Evolutionary conservation across 345 rosid species (phyloP).

Genomic region (Hirschfeldia incana): DNA sequence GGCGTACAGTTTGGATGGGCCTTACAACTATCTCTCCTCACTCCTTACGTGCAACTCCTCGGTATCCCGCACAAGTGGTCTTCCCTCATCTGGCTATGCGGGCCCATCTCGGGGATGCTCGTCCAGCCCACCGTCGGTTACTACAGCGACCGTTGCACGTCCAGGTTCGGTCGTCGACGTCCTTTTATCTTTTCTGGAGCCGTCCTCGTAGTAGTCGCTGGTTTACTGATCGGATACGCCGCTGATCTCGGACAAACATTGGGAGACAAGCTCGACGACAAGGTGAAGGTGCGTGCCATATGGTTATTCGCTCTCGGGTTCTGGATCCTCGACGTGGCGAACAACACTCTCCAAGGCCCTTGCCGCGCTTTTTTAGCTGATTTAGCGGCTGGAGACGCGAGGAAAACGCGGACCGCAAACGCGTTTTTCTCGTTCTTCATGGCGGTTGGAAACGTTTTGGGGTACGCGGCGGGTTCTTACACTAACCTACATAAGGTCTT

Average conservation of each 20-base stretch:
- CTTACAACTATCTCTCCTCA: slow-evolving; percentile 69
- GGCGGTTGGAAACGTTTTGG: neutral
- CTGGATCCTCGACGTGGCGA: slow-evolving; percentile 59
- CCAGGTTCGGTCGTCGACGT: slow-evolving; percentile 81
- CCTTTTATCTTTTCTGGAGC: slow-evolving; percentile 70
- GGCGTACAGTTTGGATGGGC: slow-evolving; percentile 97
- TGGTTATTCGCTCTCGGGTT: slow-evolving; percentile 14
- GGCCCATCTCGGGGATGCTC: slow-evolving; percentile 38
- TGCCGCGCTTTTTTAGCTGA: neutral
- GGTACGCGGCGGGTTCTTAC: neutral
- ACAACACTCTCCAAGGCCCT: slow-evolving; percentile 65
- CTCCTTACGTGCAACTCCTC: slow-evolving; percentile 79
- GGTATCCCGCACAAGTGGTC: slow-evolving; percentile 89
- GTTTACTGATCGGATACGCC: slow-evolving; percentile 72
- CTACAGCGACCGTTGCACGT: slow-evolving; percentile 67
- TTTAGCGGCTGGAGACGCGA: neutral
- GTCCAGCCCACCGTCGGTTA: slow-evolving; percentile 87
- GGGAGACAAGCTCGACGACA: slow-evolving; percentile 24
- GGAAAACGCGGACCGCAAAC: neutral
- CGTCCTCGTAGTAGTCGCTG: slow-evolving; percentile 52
- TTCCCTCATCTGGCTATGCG: slow-evolving; percentile 86
- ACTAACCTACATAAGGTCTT: neutral
- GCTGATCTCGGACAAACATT: slow-evolving; percentile 77
- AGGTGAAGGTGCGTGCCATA: neutral
- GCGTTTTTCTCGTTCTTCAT: neutral